Percentiles rank a stretch among this genome's conserved stretches.
Evolutionary conservation across 139 green algal species (phyloP).

Genomic region (Chlamydomonas asymmetrica): DNA sequence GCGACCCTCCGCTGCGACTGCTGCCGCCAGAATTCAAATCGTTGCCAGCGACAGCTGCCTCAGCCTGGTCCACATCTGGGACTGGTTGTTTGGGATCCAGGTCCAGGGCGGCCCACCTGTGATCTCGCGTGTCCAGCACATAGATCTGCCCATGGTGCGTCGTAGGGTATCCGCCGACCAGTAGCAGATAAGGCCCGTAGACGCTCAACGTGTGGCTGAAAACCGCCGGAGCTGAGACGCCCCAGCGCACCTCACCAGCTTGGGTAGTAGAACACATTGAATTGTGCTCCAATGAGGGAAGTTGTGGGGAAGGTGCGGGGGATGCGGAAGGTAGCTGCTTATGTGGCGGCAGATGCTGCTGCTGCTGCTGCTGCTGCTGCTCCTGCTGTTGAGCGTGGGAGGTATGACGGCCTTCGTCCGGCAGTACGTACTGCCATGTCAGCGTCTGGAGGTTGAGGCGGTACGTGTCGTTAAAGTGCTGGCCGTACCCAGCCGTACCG

Average conservation of each 20-base stretch:
- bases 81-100: no score
- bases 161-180: conserved; percentile 52
- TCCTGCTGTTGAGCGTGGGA: no score
- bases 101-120: not conserved
- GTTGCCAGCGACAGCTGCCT: no score
- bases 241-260: no score
- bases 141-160: conserved; percentile 21
- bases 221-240: no score
- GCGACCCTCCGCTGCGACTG: not conserved
- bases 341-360: not conserved
- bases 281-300: no score
- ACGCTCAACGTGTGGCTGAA: conserved; percentile 57
- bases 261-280: no score
- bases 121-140: conserved; percentile 20
- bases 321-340: no score
- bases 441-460: conserved; percentile 30
- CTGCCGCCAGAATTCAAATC: not conserved
- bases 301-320: no score
- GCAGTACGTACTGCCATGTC: conserved; percentile 1
- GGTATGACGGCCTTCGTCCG: not conserved
- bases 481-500: conserved; percentile 40
- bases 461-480: conserved; percentile 31
- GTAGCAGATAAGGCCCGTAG: conserved; percentile 27
- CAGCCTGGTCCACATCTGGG: no score
- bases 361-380: not conserved